Percentiles rank a stretch among this genome's conserved stretches.
These are phyloP conservation scores for Rhododendron ovatum DNA, from an alignment of 148 eudicot species.

Conservation along the genomic window DNA sequence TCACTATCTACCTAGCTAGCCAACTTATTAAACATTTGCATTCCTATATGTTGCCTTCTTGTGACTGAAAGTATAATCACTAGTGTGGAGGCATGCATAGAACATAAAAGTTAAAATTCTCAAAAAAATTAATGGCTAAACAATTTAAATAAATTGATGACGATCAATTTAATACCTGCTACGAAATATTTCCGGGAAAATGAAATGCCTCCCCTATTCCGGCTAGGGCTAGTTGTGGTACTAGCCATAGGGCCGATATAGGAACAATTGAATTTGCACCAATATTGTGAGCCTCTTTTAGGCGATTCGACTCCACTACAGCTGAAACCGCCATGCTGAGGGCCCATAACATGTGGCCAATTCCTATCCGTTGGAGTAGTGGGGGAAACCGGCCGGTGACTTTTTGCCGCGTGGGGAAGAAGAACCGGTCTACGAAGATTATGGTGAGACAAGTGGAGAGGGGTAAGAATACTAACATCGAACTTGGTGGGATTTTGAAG, in stretches of 20 bases:
- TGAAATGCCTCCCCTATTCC: conserved; percentile 56
- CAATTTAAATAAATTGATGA: neutral
- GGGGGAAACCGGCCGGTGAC: neutral
- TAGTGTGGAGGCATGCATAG: neutral
- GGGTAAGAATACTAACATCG: conserved; percentile 19
- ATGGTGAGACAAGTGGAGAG: conserved; percentile 10
- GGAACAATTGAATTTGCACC: neutral
- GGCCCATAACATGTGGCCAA: conserved; percentile 19
- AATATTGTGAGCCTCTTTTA: neutral
- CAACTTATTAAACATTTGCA: neutral
- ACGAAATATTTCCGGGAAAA: conserved; percentile 34
- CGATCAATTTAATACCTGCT: conserved; percentile 22
- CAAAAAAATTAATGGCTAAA: neutral
- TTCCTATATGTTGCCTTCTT: neutral
- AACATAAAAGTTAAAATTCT: neutral
- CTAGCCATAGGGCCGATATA: conserved; percentile 31
- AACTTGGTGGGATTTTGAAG: conserved; percentile 26
- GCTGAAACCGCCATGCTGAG: conserved; percentile 26
- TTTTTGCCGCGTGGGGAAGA: conserved; percentile 18
- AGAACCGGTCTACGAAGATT: conserved; percentile 8
- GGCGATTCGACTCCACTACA: conserved; percentile 22
- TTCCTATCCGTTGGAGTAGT: conserved; percentile 23
- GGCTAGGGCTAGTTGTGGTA: conserved; percentile 30
- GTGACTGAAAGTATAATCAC: neutral
- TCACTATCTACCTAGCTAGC: neutral